Conservation (phyloP, 306 rosid species). For the Senna tora region DNA sequence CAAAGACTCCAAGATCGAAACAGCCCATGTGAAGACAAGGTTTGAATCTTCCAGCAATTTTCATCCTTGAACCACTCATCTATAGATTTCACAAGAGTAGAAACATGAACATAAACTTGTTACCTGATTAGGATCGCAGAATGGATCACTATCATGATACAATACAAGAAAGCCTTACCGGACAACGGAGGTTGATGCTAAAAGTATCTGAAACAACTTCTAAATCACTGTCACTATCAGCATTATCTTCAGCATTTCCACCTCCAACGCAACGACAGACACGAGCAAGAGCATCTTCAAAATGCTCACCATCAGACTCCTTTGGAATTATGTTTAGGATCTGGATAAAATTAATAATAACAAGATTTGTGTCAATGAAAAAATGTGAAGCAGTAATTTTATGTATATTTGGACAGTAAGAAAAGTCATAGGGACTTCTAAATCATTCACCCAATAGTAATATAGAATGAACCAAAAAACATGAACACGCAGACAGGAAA, state of each 20-base stretch:
- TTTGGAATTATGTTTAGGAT: slow-evolving; percentile 75
- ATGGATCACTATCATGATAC: slow-evolving; percentile 22
- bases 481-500: too few species aligned
- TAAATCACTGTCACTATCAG: slow-evolving; percentile 92
- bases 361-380: not conserved
- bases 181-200: slow-evolving; percentile 87
- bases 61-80: slow-evolving; percentile 99
- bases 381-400: not conserved
- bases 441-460: too few species aligned
- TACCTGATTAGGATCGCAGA: slow-evolving; percentile 26
- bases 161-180: slow-evolving; percentile 66
- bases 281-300: slow-evolving; percentile 93
- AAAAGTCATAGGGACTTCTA: too few species aligned
- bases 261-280: slow-evolving; percentile 82
- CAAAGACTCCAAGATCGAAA: slow-evolving; percentile 98
- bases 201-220: slow-evolving; percentile 95
- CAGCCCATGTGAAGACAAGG: slow-evolving; percentile 96
- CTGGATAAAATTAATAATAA: slow-evolving; percentile 46
- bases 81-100: slow-evolving; percentile 39
- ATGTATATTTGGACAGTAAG: too few species aligned
- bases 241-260: slow-evolving; percentile 75
- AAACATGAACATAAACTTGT: slow-evolving; percentile 17
- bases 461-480: too few species aligned
- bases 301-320: slow-evolving; percentile 82
- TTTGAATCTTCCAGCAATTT: slow-evolving; percentile 95